These are phyloP conservation scores for Dictyostelium intermedium DNA, from an alignment of 78 protist genomes.

Conservation along the genomic window DNA sequence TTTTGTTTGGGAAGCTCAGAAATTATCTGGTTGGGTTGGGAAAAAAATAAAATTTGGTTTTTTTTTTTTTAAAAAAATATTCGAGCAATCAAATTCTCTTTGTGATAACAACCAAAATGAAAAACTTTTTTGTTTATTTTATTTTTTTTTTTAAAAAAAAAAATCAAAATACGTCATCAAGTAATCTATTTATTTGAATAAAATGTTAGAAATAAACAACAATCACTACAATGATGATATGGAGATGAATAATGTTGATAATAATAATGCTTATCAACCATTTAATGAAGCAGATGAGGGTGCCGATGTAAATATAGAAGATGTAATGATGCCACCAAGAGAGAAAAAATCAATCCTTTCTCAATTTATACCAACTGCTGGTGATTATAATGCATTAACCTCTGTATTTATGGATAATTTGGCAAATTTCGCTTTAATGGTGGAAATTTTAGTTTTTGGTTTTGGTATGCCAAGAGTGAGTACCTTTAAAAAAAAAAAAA, in stretches of 20 bases:
- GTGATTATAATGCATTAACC: conserved; percentile 65
- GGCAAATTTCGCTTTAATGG: conserved; percentile 57
- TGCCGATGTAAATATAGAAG: not conserved
- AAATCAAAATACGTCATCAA: not conserved
- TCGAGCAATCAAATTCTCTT: too few relatives aligned
- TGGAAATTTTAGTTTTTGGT: conserved; percentile 3
- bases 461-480: conserved; percentile 50
- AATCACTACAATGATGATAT: not conserved
- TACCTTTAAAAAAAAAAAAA: not conserved
- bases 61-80: too few relatives aligned
- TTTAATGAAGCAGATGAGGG: not conserved
- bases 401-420: conserved; percentile 55
- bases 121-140: too few relatives aligned
- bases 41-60: too few relatives aligned
- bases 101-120: too few relatives aligned
- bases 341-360: not conserved
- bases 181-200: not conserved
- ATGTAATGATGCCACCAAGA: not conserved
- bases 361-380: conserved; percentile 12
- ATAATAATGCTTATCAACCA: not conserved
- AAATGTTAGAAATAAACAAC: not conserved
- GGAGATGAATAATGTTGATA: not conserved
- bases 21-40: too few relatives aligned
- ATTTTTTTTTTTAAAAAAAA: too few relatives aligned
- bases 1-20: too few relatives aligned